Evolutionary conservation across 495 filamentous ascomycete genomes (phyloP), one percentile per base, ranked within the genome.

Genomic region (Aspergillus sclerotioniger): DNA sequence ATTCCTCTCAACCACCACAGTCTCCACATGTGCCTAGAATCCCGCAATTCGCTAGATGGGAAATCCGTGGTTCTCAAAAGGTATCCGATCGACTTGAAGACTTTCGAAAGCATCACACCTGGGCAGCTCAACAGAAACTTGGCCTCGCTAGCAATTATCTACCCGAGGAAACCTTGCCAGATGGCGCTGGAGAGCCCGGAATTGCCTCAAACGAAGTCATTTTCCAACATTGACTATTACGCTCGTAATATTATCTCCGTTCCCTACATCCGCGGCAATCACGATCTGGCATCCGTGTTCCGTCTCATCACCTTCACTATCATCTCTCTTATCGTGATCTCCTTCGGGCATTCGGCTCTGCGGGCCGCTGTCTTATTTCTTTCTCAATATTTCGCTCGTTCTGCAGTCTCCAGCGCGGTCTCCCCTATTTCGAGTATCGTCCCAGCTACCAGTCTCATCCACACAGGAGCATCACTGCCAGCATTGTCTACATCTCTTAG

Each of bases 51-150:
- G 9, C 71, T 76, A 28, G 77, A 76, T 29, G 71, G 76, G 51
- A 76, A 79, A 57, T 77, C 74, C 3, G 70, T 76, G 29, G 71
- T 86, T 51, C 68, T 86, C 31, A 76, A 77, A 58, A 81, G 87
- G 13, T 76, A 87, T 19, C 89, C 89, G 13, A 85, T 91, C 62
- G 89, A 92, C 62, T 64, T 90, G n/a, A 73, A 78, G 50, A 89
- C 86, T 0, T 91, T 92, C 57, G 74, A 85, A 60, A 86, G 84
- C 47, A 87, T 92, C 62, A 84, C 89, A 56, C 81, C 87, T 20
- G 71, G 83, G 29, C 89, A 92, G 63, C 81, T 92, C 66, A 91
- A 91, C 65, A 76, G 86, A 54, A 90, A 90, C 62, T 67, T 92
- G 49, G 87, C 87, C 51, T 87, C 82, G 41, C 71, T 92, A 50